A percentile compares a stretch with the other conserved stretches of the same genome.
These are phyloP conservation scores for Plasmodium yoelii DNA, from an alignment of 169 alveolate genomes.

Conservation along the genomic window DNA sequence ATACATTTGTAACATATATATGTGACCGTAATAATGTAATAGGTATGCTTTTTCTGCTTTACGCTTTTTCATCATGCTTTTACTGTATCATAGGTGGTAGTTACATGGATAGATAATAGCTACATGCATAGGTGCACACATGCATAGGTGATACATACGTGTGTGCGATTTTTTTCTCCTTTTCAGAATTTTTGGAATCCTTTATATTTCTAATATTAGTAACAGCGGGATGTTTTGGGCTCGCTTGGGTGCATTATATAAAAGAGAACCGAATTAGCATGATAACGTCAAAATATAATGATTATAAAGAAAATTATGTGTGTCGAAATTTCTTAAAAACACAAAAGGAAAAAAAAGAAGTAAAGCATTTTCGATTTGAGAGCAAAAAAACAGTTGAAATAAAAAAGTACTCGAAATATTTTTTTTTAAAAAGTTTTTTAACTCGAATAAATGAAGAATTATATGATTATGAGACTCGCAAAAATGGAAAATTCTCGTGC, in stretches of 20 bases:
- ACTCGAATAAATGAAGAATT: constrained; percentile 53
- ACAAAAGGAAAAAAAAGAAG: neutral
- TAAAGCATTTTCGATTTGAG: constrained; percentile 1
- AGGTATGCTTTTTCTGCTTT: neutral
- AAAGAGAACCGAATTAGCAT: constrained; percentile 37
- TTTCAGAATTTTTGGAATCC: constrained; percentile 44
- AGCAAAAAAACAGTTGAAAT: constrained; percentile 49
- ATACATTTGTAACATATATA: constrained; percentile 60
- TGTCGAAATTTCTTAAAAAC: constrained; percentile 39
- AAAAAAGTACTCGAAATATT: constrained; percentile 56
- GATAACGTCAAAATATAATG: constrained; percentile 26
- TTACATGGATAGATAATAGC: too few relatives aligned
- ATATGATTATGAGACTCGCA: constrained; percentile 34
- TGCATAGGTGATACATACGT: too few relatives aligned
- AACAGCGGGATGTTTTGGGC: constrained; percentile 19
- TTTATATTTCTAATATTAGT: constrained; percentile 36
- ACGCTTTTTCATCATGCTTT: neutral
- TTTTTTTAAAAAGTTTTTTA: constrained; percentile 50
- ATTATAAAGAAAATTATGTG: constrained; percentile 22
- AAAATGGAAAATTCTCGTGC: neutral
- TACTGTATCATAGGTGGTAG: too few relatives aligned
- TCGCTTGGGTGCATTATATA: constrained; percentile 32
- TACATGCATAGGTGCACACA: too few relatives aligned
- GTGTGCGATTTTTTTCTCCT: neutral
- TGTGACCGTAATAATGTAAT: constrained; percentile 46